Conservation (phyloP, 2,329 filamentous ascomycete species). For the Neofusicoccum umdonicola region DNA sequence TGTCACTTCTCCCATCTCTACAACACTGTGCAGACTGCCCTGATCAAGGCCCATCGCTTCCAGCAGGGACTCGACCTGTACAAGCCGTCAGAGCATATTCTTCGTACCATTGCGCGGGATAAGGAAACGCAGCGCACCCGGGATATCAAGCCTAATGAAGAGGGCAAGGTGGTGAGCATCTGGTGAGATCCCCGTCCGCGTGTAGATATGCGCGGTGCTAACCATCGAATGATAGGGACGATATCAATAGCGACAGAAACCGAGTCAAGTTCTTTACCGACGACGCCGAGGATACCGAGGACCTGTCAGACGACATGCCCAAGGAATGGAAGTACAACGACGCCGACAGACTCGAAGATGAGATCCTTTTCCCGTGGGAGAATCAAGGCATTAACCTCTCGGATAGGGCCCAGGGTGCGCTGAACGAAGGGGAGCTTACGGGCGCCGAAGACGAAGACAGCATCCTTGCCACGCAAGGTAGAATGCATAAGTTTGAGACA, state of each 20-base stretch:
- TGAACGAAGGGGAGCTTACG: neutral
- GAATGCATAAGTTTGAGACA: slow-evolving; percentile 20
- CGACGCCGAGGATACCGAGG: neutral
- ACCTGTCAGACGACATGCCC: slow-evolving; percentile 26
- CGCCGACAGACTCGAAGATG: slow-evolving; percentile 42
- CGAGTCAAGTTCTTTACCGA: slow-evolving; percentile 2
- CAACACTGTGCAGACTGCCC: slow-evolving; percentile 31
- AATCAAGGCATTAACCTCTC: neutral
- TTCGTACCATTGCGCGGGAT: slow-evolving; percentile 39
- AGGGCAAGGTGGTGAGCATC: slow-evolving; percentile 26
- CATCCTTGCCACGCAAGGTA: neutral
- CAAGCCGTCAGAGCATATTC: slow-evolving; percentile 30
- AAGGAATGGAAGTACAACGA: slow-evolving; percentile 34
- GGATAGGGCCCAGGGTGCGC: neutral
- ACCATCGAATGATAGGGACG: slow-evolving; percentile 22
- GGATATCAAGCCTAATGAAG: slow-evolving; percentile 37
- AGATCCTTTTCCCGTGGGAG: slow-evolving; percentile 42
- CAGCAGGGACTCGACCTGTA: slow-evolving; percentile 31
- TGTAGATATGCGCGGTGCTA: slow-evolving; percentile 20
- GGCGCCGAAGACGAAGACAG: neutral
- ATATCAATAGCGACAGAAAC: slow-evolving; percentile 26
- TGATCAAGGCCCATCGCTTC: slow-evolving; percentile 40
- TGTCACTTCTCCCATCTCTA: slow-evolving; percentile 30
- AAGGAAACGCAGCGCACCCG: slow-evolving; percentile 33
- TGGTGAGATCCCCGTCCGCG: slow-evolving; percentile 20